A percentile compares a stretch with the other conserved stretches of the same genome.
phyloP scores from a whole-genome alignment of 768 basidiomycete species.

The Trametes gibbosa region DNA sequence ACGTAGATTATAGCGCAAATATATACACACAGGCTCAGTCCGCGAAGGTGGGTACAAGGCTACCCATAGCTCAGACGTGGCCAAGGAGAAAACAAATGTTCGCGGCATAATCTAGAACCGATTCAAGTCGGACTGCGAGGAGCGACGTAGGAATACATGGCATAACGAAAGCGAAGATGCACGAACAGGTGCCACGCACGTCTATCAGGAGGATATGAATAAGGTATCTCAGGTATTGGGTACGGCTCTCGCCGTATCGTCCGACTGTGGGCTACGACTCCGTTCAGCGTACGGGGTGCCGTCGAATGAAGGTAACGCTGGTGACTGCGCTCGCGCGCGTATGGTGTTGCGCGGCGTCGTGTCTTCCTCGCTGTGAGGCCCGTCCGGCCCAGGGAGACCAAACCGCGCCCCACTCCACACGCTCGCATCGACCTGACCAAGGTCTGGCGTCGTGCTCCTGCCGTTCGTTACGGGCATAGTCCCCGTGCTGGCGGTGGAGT shows the following conservation, averaged over 20 bases:
- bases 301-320: constrained; percentile 20
- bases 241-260: constrained; percentile 27
- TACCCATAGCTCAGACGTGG: background rate
- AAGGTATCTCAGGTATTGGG: background rate
- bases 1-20: constrained; percentile 17
- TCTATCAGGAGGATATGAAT: background rate
- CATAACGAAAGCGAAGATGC: too few species aligned
- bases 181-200: too few species aligned
- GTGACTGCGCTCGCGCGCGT: constrained; percentile 25
- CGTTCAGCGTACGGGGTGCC: constrained; percentile 26
- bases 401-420: constrained; percentile 6
- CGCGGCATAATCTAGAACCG: background rate
- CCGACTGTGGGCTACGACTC: constrained; percentile 31
- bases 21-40: constrained; percentile 12
- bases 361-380: constrained; percentile 26
- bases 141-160: too few species aligned
- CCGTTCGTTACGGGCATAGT: constrained; percentile 28
- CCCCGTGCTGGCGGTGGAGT: constrained; percentile 11
- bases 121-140: background rate
- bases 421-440: constrained; percentile 6
- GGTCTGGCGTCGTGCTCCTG: constrained; percentile 3
- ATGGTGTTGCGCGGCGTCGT: constrained; percentile 47
- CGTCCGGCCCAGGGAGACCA: too few species aligned
- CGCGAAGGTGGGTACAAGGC: background rate
- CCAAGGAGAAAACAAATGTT: background rate